Evolutionary conservation across 2,329 filamentous ascomycete genomes (phyloP).

Genomic region (Proliferodiscus dingleyae): DNA sequence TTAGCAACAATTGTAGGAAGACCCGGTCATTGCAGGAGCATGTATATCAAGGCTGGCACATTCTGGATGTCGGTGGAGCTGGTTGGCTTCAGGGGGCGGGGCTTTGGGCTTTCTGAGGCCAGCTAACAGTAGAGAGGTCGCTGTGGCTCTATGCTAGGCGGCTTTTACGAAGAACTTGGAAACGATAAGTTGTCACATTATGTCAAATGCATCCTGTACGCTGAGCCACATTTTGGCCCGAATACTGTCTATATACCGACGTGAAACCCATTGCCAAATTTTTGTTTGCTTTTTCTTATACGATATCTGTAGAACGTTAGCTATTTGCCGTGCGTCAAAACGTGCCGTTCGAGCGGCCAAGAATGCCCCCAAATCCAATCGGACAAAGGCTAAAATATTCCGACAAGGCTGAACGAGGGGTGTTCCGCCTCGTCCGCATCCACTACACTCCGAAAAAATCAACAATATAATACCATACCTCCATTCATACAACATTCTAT

Average conservation of each 20-base stretch:
- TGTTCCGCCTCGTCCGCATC: background rate
- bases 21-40: slow-evolving; percentile 5
- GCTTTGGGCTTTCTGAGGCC: background rate
- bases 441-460: too few species aligned
- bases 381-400: background rate
- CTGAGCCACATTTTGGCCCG: too few species aligned
- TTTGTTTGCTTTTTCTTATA: background rate
- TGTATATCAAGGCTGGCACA: slow-evolving; percentile 6
- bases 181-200: background rate
- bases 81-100: slow-evolving; percentile 5
- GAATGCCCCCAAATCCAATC: too few species aligned
- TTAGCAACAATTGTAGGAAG: background rate
- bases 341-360: too few species aligned
- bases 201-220: background rate
- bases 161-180: slow-evolving; percentile 1
- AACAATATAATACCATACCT: too few species aligned
- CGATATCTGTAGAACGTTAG: too few species aligned
- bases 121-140: background rate
- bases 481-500: background rate
- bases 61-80: slow-evolving; percentile 5
- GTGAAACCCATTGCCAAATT: too few species aligned
- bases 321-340: too few species aligned
- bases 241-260: too few species aligned
- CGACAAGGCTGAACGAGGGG: background rate
- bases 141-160: slow-evolving; percentile 1